Base-by-base conservation (phyloP, 345 rosid species). In the Durio zibethinus region DNA sequence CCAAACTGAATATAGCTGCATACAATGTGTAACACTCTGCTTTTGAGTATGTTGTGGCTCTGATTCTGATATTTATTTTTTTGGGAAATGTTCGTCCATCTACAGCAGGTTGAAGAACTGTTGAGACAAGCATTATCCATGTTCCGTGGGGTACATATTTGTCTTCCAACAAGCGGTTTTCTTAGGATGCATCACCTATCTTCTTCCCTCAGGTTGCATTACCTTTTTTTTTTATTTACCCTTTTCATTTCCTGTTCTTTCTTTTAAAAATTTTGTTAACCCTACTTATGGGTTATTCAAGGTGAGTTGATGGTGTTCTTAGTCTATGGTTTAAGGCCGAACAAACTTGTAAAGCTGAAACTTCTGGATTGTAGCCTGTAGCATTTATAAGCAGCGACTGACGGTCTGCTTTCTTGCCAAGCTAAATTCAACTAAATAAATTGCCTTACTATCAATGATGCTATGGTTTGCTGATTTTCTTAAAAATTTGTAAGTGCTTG, bases 41-140 rank as follows among this genome's bases (percentile, higher is more conserved):
- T 56, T 42, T 21, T 15, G 29, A 72, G 7, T 21, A 42, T 67
- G 52, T 23, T 3, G 0, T 63, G 50, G 20, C 8, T 36, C 29
- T 56, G 75, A 54, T 65, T 15, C 27, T 84, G 62, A 50, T 73
- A 36, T 45, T 75, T 73, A 27, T 48, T 62, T n/a, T 74, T 63
- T 21, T 77, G 86, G 93, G 85, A 68, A 90, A 88, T 45, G 69
- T 82, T 73, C 86, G 73, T 45, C 86, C 86, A 21, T 79, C 88
- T 73, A 82, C 78, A 45, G 87, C 82, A 42, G 85, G 85, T 75
- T 89, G 88, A 92, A 80, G 81, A 72, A 78, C 83, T 80, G 68
- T 72, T 63, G 33, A 63, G 79, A 48, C 25, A 42, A 72, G 36
- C 70, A 64, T 72, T 69, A 76, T 82, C 80, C 80, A 76, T 75